These are phyloP conservation scores for Fusarium coicis DNA, from an alignment of 2,329 filamentous ascomycete species.

Conservation along the genomic window DNA sequence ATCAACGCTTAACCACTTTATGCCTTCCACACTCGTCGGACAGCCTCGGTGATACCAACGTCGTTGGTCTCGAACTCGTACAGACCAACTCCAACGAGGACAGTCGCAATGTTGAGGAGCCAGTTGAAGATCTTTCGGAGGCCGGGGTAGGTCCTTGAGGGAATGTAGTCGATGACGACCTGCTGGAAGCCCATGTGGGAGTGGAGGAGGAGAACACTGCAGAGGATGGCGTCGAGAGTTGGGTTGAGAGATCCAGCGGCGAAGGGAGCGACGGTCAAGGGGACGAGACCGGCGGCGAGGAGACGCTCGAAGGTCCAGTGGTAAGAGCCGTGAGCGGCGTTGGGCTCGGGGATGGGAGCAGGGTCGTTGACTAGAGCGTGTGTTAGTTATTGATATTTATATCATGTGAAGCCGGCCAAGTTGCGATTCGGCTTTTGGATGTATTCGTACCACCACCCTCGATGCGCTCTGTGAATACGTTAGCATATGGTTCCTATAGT, in stretches of 20 bases:
- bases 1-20: conserved; percentile 47
- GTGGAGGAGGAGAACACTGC: conserved; percentile 86
- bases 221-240: conserved; percentile 84
- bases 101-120: conserved; percentile 81
- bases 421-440: conserved; percentile 12
- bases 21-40: conserved; percentile 91
- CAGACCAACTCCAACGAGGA: conserved; percentile 85
- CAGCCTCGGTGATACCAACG: conserved; percentile 88
- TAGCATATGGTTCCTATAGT: conserved; percentile 51
- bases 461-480: conserved; percentile 71
- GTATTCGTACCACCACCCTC: conserved; percentile 75
- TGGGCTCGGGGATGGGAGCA: conserved; percentile 75
- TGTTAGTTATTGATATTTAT: conserved; percentile 16
- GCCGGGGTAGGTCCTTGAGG: conserved; percentile 74
- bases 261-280: conserved; percentile 90
- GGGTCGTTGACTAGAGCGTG: conserved; percentile 81
- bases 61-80: conserved; percentile 99
- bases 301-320: conserved; percentile 98
- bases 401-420: conserved; percentile 35
- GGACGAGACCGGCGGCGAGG: conserved; percentile 83
- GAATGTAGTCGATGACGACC: conserved; percentile 91
- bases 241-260: conserved; percentile 93
- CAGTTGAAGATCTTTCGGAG: conserved; percentile 76
- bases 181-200: conserved; percentile 96
- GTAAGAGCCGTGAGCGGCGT: conserved; percentile 89